Base-by-base conservation (phyloP, 371 early-diverging fungal genomes). In the Mortierella sp. region DNA sequence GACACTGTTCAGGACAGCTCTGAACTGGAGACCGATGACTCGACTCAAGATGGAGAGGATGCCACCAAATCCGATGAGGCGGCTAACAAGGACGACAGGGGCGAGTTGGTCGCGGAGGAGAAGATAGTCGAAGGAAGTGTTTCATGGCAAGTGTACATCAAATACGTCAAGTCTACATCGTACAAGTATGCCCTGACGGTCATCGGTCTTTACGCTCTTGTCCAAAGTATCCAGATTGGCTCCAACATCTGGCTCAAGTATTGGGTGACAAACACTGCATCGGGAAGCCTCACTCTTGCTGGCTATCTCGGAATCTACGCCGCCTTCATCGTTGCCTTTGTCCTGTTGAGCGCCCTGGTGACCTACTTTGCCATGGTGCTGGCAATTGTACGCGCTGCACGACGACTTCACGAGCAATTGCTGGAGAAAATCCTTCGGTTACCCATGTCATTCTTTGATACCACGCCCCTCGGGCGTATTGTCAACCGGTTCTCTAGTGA, bases 401-500 rank as follows among this genome's bases (percentile, higher is more conserved):
- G 68, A 9, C 77, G 76, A 79, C 79, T 91, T 44, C 91, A 89
- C 60, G 90, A 90, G 74, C 78, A 70, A 34, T 82, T 91, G 76
- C 77, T 92, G 75, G 42, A 79, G 0, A 79, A 71, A 21, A 76
- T 91, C n/a, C 75, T 92, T 71, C 90, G 89, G 42, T 88, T 94
- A 45, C 95, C 95, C 31, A 94, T 94, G 93, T 85, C 90, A 1
- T 96, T 93, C 83, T 96, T 95, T 80, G 96, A 95, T 72, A 89
- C 91, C 2, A 95, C 94, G 4, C 83, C 96, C 92, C 44, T 95
- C 24, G 96, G 97, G 4, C 92, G 96, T 28, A 92, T 97, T 58
- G 87, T 97, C 75, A 95, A 95, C 84, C 88, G 96, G 24, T 96
- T 93, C 77, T 88, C 89, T 0, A 84, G 87, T 21, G 92, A 92